Evolutionary conservation across 768 basidiomycete species (phyloP).

Genomic region (Lactarius deliciosus): DNA sequence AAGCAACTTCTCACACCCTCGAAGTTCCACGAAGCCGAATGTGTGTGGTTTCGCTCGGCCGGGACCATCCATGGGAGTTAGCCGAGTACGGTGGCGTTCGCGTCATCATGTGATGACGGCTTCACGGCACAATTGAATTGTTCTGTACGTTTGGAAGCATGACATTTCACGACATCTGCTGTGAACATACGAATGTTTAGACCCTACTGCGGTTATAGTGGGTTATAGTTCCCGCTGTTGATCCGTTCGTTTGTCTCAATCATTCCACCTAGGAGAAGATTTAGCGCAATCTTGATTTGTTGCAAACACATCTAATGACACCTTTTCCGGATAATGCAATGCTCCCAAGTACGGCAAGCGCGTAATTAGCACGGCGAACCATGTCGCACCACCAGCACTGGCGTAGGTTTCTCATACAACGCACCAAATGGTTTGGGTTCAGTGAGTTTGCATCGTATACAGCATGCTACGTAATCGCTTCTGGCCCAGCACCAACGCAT

Average conservation of each 20-base stretch:
- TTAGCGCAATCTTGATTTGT: not conserved
- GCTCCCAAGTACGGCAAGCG: not conserved
- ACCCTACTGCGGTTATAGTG: not conserved
- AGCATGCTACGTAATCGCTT: not conserved
- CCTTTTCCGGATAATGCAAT: not conserved
- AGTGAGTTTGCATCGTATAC: not conserved
- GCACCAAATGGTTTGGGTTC: not conserved
- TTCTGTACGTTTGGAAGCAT: not conserved
- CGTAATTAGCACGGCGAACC: not conserved
- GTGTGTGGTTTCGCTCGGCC: constrained; percentile 26
- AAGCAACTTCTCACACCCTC: constrained; percentile 22
- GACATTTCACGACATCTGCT: not conserved
- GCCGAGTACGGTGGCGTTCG: constrained; percentile 25
- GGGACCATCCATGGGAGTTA: constrained; percentile 26
- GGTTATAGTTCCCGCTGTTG: not conserved
- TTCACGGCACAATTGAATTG: constrained; percentile 3
- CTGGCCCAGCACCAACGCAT: not conserved
- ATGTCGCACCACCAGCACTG: not conserved
- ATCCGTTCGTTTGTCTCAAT: not conserved
- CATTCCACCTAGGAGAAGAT: not conserved
- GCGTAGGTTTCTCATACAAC: not conserved
- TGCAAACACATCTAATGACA: not conserved
- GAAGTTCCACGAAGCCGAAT: constrained; percentile 26
- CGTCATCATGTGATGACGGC: constrained; percentile 24
- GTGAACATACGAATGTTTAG: not conserved